Evolutionary conservation across 371 early-diverging fungal genomes (phyloP), one percentile per base, ranked within the genome.

Genomic region (Saksenaea oblongispora): DNA sequence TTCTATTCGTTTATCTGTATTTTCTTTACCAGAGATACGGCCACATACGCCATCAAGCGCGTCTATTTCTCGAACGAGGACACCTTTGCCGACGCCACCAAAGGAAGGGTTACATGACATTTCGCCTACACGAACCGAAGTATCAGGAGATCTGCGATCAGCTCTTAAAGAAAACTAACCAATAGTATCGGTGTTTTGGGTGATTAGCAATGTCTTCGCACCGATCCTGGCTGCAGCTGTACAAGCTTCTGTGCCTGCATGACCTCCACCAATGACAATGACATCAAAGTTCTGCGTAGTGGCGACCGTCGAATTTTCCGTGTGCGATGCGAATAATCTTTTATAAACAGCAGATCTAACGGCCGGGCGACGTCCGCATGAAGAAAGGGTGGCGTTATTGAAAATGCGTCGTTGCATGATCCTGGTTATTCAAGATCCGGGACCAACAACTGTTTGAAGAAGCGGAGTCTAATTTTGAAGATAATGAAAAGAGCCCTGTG

Each of bases 81-180:
- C 85, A 13, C 94, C 94, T 70, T 94, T 94, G 9, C 94, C 94
- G 1, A 94, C 87, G 13, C 94, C 94, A 41, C 94, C 94, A 72
- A 94, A 92, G 0, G 92, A 91, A 18, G 94, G 94, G 68, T 94
- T 94, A 69, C 94, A 94, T 4, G 92, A 91, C 93, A 94, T 91
- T 70, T 94, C 94, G 35, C 94, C 94, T 75, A 66, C 59, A 35
- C 22, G 9, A n/a, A 42, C 11, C 18, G 51, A 1, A n/a, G 27
- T 17, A 26, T 10, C 13, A 57, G 15, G 17, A 15, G 18, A 47
- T 47, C 22, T 31, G 31, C 7, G 7, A 31, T 31, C 31, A 31
- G 7, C 0, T 3, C 3, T 24, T 0, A 22, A 2, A n/a, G 11
- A 11, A 0, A 15, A 39, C 18, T 47, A 76, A 85, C 89, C 89